Base-by-base conservation (phyloP, 257 asterid species). In the Rauvolfia tetraphylla region DNA sequence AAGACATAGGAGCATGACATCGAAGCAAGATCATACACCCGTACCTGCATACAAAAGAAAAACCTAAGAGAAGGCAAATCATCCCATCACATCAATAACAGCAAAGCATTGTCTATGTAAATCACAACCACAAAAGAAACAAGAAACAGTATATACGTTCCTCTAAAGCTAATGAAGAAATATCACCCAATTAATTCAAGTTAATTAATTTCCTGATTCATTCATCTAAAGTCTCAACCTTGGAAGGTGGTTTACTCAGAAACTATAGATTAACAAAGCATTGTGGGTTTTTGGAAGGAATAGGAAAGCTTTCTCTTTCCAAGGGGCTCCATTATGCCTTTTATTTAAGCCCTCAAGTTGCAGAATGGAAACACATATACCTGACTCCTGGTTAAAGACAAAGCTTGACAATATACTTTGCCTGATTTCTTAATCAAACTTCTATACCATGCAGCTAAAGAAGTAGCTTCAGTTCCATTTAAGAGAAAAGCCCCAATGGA, bases 1-100 rank as follows among this genome's bases (percentile, higher is more conserved):
- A 95, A 84, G 65, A 93, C 96, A 79, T 91, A 95, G 79, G 97
- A 84, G 77, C 99, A 95, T 72, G 99, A 95, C 99, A 93, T 91
- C 29, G 99, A 86, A 78, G 93, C 88, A 84, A 95, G 87, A 86
- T 95, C 98, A 74, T 95, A 95, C 75, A 95, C 97, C 73, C 97
- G 95, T 34, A 95, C 96, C 99, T 95, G 84, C 25, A 68, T 77
- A 80, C 42, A 41, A 51, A 42, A 57, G 25, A 76, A 56, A 54
- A 4, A 8, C 7, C 44, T 1, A 8, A 53, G 36, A 67, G 68
- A 59, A 54, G 18, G 51, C 9, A 9, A 7, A 79, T 36, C 54
- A 49, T 41, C 29, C 38, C 4, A 23, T 38, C 31, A 39, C 72
- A 67, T 67, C 20, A 34, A 67, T 3, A 71, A 72, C 22, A 18